These are phyloP conservation scores for Butyriboletus loyo DNA, from an alignment of 768 basidiomycete genomes.

Conservation along the genomic window DNA sequence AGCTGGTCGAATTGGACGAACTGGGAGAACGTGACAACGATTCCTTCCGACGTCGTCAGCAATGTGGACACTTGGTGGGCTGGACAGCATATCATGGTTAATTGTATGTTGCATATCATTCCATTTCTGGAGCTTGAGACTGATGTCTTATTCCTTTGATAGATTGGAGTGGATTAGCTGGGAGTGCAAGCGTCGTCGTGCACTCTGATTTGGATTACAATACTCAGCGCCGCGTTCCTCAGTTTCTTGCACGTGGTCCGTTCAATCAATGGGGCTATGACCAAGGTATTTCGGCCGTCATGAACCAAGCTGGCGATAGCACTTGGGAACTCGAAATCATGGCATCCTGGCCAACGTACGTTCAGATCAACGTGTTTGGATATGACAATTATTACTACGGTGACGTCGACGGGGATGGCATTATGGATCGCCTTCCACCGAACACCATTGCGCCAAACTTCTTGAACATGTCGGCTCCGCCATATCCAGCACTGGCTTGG, in stretches of 20 bases:
- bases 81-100: conserved; percentile 83
- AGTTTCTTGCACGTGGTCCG: conserved; percentile 81
- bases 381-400: conserved; percentile 94
- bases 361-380: conserved; percentile 88
- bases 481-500: conserved; percentile 87
- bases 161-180: conserved; percentile 77
- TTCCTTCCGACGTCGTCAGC: conserved; percentile 57
- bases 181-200: conserved; percentile 62
- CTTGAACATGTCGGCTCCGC: conserved; percentile 89
- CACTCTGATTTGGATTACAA: conserved; percentile 73
- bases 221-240: conserved; percentile 74
- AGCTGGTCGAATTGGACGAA: conserved; percentile 79
- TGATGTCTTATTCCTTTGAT: conserved; percentile 2
- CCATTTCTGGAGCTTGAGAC: not conserved
- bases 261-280: conserved; percentile 95
- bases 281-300: conserved; percentile 67
- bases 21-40: conserved; percentile 72
- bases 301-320: conserved; percentile 61
- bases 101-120: conserved; percentile 53
- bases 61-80: conserved; percentile 59
- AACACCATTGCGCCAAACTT: conserved; percentile 84
- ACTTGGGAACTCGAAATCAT: conserved; percentile 88
- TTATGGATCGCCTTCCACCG: conserved; percentile 88
- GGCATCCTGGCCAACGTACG: conserved; percentile 84
- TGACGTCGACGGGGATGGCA: conserved; percentile 81